Percentiles rank a stretch among this genome's conserved stretches.
These are phyloP conservation scores for Colletotrichum salicis DNA, from an alignment of 2,329 filamentous ascomycete species.

Conservation along the genomic window DNA sequence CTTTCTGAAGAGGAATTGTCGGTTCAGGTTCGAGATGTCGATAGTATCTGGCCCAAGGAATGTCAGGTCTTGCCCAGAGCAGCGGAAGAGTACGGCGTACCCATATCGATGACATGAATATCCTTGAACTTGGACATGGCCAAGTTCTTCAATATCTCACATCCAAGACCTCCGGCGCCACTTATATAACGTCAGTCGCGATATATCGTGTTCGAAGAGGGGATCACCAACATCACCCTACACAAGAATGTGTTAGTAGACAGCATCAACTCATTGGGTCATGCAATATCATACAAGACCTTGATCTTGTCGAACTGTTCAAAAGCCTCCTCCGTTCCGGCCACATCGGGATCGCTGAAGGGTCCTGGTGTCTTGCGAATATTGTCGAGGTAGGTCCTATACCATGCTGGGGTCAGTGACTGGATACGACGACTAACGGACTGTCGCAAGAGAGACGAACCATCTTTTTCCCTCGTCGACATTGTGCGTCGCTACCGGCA, in stretches of 20 bases:
- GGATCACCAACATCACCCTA: conserved; percentile 62
- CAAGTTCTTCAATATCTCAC: conserved; percentile 95
- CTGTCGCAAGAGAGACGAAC: background rate
- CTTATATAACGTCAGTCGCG: conserved; percentile 57
- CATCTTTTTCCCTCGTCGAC: conserved; percentile 35
- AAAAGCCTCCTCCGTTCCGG: conserved; percentile 62
- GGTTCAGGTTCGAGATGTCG: conserved; percentile 97
- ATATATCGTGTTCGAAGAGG: conserved; percentile 26
- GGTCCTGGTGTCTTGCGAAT: conserved; percentile 82
- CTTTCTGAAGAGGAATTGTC: conserved; percentile 94
- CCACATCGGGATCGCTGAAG: conserved; percentile 74
- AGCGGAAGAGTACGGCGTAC: conserved; percentile 55
- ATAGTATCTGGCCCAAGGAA: conserved; percentile 78
- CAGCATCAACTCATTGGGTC: background rate
- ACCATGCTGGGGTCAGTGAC: conserved; percentile 16
- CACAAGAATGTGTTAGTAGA: conserved; percentile 38
- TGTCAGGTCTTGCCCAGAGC: conserved; percentile 18
- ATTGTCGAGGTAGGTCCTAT: conserved; percentile 84
- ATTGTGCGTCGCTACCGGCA: background rate
- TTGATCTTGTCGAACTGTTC: conserved; percentile 75
- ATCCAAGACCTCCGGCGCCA: conserved; percentile 92
- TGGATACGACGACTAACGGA: background rate
- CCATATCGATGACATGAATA: conserved; percentile 99
- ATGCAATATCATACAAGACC: conserved; percentile 69
- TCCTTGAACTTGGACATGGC: conserved; percentile 95